Evolutionary conservation across 768 basidiomycete genomes (phyloP), one percentile per base, ranked within the genome.

Genomic region (Lentinula sp.): DNA sequence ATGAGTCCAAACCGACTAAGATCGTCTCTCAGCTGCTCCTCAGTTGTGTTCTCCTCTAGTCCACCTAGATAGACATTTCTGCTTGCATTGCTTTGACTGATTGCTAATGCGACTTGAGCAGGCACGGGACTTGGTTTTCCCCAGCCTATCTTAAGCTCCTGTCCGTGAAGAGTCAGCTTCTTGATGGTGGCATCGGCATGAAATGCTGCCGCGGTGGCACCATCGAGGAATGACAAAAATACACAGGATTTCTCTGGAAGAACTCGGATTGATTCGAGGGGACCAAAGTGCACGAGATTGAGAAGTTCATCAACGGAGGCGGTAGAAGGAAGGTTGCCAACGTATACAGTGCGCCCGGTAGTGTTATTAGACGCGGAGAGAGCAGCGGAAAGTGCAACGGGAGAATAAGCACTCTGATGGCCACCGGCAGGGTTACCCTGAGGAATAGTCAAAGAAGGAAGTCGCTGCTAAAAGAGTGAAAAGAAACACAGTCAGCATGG

Each of bases 121-220:
- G 94, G 92, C 2, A 98, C 93, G 15, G 89, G 86, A 2, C 87
- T 88, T 1, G 95, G 90, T 71, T 98, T 97, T 31, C 96, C 97
- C 96, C 96, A 99, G 21, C 97, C 97, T 65, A 99, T 95, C 77
- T 95, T 95, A 68, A 99, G 87, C 73, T 98, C 97, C 71, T 97
- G 94, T 2, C 90, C 92, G 70, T 98, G 96, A 13, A 99, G 80
- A 18, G 90, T 76, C 63, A 98, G 76, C 73, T 97, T 98, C 78
- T 97, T 95, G 71, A 98, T 88, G 35, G 89, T 87, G 1, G 96
- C 96, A 69, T 98, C 97, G 42, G 96, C 95, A 68, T 96, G 93
- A 83, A 99, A 99, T 0, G 94, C 95, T 0, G 93, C 92, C 8
- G 97, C 95, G 5, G 92, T 97, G 32, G 85, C 80, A 21, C 89